Evolutionary conservation across 257 asterid genomes (phyloP), one percentile per base, ranked within the genome.

Genomic region (Solanum microdontum): DNA sequence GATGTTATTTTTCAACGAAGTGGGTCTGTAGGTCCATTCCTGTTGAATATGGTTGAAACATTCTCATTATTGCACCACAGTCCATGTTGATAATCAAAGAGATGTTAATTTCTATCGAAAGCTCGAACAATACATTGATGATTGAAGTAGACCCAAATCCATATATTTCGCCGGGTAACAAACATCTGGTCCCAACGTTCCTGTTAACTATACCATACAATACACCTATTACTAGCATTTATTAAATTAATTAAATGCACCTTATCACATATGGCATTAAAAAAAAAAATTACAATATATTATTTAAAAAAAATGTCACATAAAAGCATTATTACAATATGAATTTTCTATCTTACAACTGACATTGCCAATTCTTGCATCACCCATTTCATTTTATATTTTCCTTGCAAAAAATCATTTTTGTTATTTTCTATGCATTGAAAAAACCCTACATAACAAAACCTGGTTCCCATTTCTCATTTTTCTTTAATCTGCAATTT

Each of bases 381-480:
- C 69, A 33, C 34, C 55, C 13, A 28, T 45, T 19, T 73, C 51
- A 13, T 76, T 21, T 55, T 73, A 5, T 28, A 13, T 83, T 83
- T 87, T 64, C 15, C 66, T 32, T 30, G 1, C 32, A 34, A 75
- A 62, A 88, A 62, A 3, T 28, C 58, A 66, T 72, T 34, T 28
- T 84, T 89, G 76, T 87, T 87, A 26, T 34, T 84, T 89, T 89
- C 3, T 62, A 51, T 11, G n/a, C 58, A 82, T 23, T 39, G 17
- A 45, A 9, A 60, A n/a, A 34, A 30, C 69, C 33, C 68, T 40
- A 77, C 84, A 24, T 39, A 12, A 11, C 60, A 7, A 39, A 13
- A 75, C 33, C 62, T 24, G 13, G 24, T 77, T 77, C 84, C 36
- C 84, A 13, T 40, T 40, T 24, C 62, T 3, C 84, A 39, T 19